A percentile compares a stretch with the other conserved stretches of the same genome.
phyloP scores from a whole-genome alignment of 306 rosid species.

The Inga leiocalycina region DNA sequence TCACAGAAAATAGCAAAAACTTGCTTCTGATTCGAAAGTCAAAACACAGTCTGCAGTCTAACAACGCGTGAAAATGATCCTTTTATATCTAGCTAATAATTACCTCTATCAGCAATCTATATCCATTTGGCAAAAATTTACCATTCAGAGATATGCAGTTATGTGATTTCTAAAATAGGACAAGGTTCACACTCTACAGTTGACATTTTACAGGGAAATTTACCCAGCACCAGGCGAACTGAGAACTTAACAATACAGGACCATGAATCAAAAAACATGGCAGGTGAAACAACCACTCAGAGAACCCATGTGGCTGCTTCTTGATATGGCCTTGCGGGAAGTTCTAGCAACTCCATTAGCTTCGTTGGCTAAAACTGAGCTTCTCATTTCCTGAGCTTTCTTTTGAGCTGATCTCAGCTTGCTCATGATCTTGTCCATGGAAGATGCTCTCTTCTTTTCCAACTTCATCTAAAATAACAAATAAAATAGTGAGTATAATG shows the following conservation, averaged over 20 bases:
- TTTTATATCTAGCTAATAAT: constrained; percentile 12
- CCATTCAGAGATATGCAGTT: constrained; percentile 7
- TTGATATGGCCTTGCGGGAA: constrained; percentile 57
- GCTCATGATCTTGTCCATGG: constrained; percentile 96
- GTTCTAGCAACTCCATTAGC: constrained; percentile 61
- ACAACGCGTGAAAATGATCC: not conserved
- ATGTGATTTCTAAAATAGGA: constrained; percentile 18
- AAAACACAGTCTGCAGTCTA: not conserved
- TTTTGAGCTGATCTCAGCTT: constrained; percentile 83
- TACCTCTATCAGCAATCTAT: not conserved
- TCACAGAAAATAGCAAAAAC: constrained; percentile 19
- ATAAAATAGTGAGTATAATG: constrained; percentile 10
- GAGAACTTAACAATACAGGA: constrained; percentile 32
- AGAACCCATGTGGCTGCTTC: constrained; percentile 69
- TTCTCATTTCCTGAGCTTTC: constrained; percentile 94
- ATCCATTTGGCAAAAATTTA: constrained; percentile 12
- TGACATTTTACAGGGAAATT: constrained; percentile 29
- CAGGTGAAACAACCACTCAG: constrained; percentile 90
- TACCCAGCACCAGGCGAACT: constrained; percentile 50
- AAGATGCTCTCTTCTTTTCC: constrained; percentile 89
- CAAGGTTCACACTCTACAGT: constrained; percentile 7
- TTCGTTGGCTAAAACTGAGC: constrained; percentile 58
- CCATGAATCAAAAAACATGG: constrained; percentile 62
- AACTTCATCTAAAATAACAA: constrained; percentile 79
- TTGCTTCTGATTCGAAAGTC: constrained; percentile 8